These are phyloP conservation scores for Talaromyces sp. DNA, from an alignment of 2,329 filamentous ascomycete species.

Conservation along the genomic window DNA sequence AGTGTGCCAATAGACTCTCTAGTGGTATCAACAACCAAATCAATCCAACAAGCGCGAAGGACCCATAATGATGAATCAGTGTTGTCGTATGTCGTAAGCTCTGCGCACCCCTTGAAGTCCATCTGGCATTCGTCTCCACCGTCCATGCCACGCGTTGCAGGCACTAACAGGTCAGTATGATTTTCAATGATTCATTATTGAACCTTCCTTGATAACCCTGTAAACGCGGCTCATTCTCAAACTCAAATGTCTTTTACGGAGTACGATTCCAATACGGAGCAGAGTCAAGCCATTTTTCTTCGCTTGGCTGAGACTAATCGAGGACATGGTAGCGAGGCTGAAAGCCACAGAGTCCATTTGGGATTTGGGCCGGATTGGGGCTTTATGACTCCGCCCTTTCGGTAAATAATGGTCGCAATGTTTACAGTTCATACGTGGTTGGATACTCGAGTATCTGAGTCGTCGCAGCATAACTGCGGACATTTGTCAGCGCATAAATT, in stretches of 20 bases:
- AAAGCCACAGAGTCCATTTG: neutral
- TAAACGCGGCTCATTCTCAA: neutral
- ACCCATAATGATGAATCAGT: neutral
- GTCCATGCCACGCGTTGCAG: conserved; percentile 7
- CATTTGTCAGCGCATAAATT: neutral
- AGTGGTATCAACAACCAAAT: neutral
- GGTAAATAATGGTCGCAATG: neutral
- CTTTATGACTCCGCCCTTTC: neutral
- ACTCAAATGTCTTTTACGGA: neutral
- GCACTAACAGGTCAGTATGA: neutral
- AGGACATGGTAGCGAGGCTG: conserved; percentile 3
- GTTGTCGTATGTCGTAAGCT: neutral
- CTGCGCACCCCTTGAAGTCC: neutral
- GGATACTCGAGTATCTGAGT: neutral
- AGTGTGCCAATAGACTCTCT: neutral
- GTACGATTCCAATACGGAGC: neutral
- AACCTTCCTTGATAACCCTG: neutral
- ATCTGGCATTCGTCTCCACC: conserved; percentile 5
- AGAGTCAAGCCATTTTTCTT: neutral
- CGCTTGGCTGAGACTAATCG: neutral
- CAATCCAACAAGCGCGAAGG: neutral
- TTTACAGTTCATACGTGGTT: neutral
- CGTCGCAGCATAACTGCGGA: neutral
- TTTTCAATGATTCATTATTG: neutral
- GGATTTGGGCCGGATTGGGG: neutral